Base-by-base conservation (phyloP, 805 yeast genomes). In the Nematodospora valgi region DNA sequence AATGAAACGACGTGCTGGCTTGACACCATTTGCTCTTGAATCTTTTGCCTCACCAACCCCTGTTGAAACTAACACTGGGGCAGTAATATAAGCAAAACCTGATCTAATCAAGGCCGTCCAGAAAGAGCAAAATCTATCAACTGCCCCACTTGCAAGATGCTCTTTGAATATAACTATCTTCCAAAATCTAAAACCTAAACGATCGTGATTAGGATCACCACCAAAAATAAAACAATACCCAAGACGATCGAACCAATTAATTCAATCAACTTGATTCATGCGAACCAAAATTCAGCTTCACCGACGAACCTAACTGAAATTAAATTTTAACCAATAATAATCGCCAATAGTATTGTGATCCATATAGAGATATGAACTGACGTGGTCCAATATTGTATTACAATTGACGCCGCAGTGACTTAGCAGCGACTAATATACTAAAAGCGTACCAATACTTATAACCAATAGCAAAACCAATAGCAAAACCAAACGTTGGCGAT, bases 41-140 rank as follows among this genome's bases (percentile, higher is more conserved):
- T 85, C 84, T 52, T 76, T 78, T 23, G 58, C 49, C 43, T 64
- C 70, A 19, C 38, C 59, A 49, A 81, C 86, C 1, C 95, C 94
- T 12, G 88, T 78, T 5, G 86, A 77, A 32, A 81, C 67, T 47
- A 80, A 63, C 59, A 80, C 86, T n/a, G 85, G 85, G 17, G 80
- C 58, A 34, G 77, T 65, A 42, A 79, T 74, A 51, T 78, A 79
- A 3, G 83, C 76, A 46, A 78, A 80, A n/a, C 79, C 85, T 26
- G 82, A 77, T 48, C 74, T 77, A 44, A 78, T 72, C 32, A 80
- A n/a, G n/a, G n/a, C n/a, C n/a, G n/a, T 72, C 76, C 81, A 77
- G 37, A 79, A 66, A n/a, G 81, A 85, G 20, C 76, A 58, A 54
- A 82, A 80, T 40, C 69, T 70, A 27, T 86, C 88, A 20, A 82